Evolutionary conservation across 306 rosid species (phyloP), one percentile per base, ranked within the genome.

Genomic region (Psophocarpus tetragonolobus): DNA sequence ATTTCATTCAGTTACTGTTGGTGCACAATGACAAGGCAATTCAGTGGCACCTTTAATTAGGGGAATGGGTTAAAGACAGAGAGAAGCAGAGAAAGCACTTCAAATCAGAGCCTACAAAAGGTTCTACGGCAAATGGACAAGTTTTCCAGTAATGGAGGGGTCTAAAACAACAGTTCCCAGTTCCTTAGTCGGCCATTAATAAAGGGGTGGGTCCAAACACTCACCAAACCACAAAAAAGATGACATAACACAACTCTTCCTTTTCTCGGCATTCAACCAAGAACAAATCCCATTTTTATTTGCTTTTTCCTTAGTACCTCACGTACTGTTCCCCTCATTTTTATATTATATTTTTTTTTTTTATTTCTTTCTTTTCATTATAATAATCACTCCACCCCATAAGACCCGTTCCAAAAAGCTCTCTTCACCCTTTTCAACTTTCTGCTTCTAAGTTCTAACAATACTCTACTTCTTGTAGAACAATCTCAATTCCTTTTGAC

Each of bases 141-240:
- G 85, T 51, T 79, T 80, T 87, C 85, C 85, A 73, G 85, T 75
- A 77, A 66, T 74, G 78, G 86, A 85, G 81, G 87, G 86, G 87
- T 80, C 89, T 78, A 78, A 87, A 81, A 82, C 82, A 72, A 87
- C 87, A 88, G 76, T 72, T 53, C 68, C 73, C 24, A 76, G 81
- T 73, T 83, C 73, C 85, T 74, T 75, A 80, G 89, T 86, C 85
- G 85, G 81, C 88, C 94, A 89, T 89, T 82, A 89, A 87, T 82
- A 63, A 29, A 65, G 32, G 2, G 0, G 17, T 32, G 87, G 86
- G 96, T 96, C 30, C 96, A 93, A 78, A 69, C 48, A 51, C 45
- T 67, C 82, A 87, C 91, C 96, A 76, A 91, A 85, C 93, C 84
- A 21, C 45, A 78, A 65, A 50, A 83, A 76, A 68, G 42, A 78